Evolutionary conservation across 192 early-diverging fungal species (phyloP), one percentile per base, ranked within the genome.

Genomic region (Podila epigama): DNA sequence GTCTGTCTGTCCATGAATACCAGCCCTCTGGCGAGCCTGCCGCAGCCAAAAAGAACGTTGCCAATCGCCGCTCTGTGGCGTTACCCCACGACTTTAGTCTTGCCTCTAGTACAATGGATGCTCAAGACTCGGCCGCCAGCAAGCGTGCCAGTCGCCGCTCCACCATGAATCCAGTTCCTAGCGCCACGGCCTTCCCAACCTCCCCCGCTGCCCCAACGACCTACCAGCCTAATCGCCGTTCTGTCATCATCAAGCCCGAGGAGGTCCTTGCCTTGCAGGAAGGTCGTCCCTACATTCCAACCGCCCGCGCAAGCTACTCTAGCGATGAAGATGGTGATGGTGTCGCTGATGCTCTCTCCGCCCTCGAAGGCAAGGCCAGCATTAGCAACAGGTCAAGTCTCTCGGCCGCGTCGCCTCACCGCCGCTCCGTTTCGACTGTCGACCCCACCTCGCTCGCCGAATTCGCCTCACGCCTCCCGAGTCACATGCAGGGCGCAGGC

Each of bases 351-450:
- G 54, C 72, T 28, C 60, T 75, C 12, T 75, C 72, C 11, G 72
- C 72, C 2, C 60, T 75, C 20, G 72, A 75, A 20, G 72, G 72
- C 37, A 75, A 75, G 48, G 70, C 51, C 11, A n/a, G 58, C 5
- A 16, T 58, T n/a, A 75, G 71, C 64, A 75, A 75, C 44, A 63
- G 72, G 3, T 75, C 72, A n/a, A 75, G 72, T 48, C 50, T 56
- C 22, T 60, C 65, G 25, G 22, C 66, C 32, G 63, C 61, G 32
- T 35, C n/a, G 4, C 10, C 44, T 2, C 52, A 58, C 18, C 52
- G 44, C 13, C 41, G 60, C 35, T 44, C 42, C n/a, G 53, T 58
- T 12, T 67, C 65, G 22, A 58, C 29, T 20, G 72, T 75, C 15
- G 65, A 75, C 31, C 29, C 72, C 6, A 32, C 10, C 42, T 67